Evolutionary conservation across 2,329 filamentous ascomycete genomes (phyloP).

Genomic region (Graphilbum sp.): DNA sequence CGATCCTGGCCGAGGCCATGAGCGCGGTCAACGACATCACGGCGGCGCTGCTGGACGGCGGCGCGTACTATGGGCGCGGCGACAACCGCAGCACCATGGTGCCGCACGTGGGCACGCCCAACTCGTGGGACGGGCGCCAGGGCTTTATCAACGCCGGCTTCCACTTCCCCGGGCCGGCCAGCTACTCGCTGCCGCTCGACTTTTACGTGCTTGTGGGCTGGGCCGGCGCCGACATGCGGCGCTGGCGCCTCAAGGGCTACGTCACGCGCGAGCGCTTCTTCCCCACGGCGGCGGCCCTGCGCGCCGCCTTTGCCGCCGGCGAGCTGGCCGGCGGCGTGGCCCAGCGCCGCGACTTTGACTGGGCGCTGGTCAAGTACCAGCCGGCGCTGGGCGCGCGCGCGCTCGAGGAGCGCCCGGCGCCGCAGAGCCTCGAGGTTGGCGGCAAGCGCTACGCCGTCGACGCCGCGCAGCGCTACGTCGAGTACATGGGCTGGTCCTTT

Average conservation of each 20-base stretch:
- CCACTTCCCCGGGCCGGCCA: conserved; percentile 20
- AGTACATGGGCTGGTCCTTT: conserved; percentile 36
- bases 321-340: conserved; percentile 18
- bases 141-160: conserved; percentile 21
- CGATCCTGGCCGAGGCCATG: conserved; percentile 14
- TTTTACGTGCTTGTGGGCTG: conserved; percentile 27
- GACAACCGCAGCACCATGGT: not conserved
- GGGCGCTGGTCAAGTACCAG: conserved; percentile 18
- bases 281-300: conserved; percentile 16
- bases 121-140: not conserved
- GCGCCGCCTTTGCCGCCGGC: conserved; percentile 20
- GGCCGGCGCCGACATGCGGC: conserved; percentile 24
- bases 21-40: conserved; percentile 24
- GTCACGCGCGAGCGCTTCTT: conserved; percentile 25
- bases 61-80: conserved; percentile 16
- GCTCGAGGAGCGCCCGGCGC: conserved; percentile 19
- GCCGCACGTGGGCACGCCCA: not conserved
- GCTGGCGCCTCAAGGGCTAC: conserved; percentile 25
- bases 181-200: conserved; percentile 25
- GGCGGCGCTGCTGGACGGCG: conserved; percentile 18
- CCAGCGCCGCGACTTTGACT: conserved; percentile 17
- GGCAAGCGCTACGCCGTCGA: conserved; percentile 28
- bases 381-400: conserved; percentile 14
- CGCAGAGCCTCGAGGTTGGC: conserved; percentile 20
- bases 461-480: conserved; percentile 26